Percentiles rank a stretch among this genome's conserved stretches.
Conservation (phyloP, 441 rosid genomes). For the Erodium texanum region DNA sequence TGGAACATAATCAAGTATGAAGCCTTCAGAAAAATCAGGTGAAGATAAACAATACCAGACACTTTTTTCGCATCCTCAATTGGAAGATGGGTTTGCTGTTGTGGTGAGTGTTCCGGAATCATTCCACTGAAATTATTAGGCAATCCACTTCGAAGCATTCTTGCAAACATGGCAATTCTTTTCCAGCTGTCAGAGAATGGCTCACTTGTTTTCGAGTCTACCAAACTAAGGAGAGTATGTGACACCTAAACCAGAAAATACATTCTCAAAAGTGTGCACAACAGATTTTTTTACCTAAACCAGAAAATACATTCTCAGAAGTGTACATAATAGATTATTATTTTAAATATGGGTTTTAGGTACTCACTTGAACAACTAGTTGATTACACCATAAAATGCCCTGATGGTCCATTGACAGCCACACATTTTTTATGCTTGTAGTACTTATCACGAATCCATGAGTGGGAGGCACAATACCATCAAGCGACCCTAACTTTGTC, state of each 20-base stretch:
- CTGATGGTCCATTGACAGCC: conserved; percentile 99
- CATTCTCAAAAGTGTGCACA: conserved; percentile 20
- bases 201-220: conserved; percentile 65
- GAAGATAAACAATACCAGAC: conserved; percentile 31
- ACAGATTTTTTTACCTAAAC: conserved; percentile 40
- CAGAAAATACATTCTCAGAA: conserved; percentile 23
- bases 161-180: conserved; percentile 57
- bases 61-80: conserved; percentile 36
- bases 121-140: conserved; percentile 64
- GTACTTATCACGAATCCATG: conserved; percentile 89
- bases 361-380: conserved; percentile 86
- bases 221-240: conserved; percentile 90
- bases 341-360: background rate
- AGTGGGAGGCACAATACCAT: conserved; percentile 83
- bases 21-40: conserved; percentile 6
- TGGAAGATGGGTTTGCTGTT: conserved; percentile 29
- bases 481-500: conserved; percentile 68
- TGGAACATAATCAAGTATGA: conserved; percentile 5
- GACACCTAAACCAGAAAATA: conserved; percentile 52
- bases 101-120: conserved; percentile 41
- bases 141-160: conserved; percentile 82
- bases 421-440: conserved; percentile 85
- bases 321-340: background rate
- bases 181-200: conserved; percentile 50
- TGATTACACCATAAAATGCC: conserved; percentile 98